Evolutionary conservation across 208 protist genomes (phyloP).

Genomic region (Perkinsela sp.): DNA sequence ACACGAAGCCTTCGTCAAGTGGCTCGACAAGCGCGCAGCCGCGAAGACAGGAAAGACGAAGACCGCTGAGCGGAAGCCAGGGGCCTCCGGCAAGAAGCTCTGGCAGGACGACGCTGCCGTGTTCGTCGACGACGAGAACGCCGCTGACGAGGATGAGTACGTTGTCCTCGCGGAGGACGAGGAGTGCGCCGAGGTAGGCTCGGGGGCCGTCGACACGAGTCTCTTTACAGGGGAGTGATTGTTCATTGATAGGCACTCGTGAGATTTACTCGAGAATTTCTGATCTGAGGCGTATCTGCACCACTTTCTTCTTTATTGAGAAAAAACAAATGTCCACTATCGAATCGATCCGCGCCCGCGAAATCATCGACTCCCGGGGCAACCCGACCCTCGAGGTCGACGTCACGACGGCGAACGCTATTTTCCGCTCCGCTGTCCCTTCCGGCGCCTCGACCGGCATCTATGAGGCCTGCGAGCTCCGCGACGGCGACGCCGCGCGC

Average conservation of each 20-base stretch:
- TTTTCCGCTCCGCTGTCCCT: slow-evolving; percentile 85
- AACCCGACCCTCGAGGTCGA: slow-evolving; percentile 82
- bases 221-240: background rate
- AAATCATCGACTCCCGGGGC: slow-evolving; percentile 58
- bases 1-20: background rate
- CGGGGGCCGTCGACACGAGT: background rate
- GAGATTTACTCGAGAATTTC: background rate
- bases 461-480: slow-evolving; percentile 86
- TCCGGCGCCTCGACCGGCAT: slow-evolving; percentile 94
- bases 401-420: slow-evolving; percentile 65
- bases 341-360: slow-evolving; percentile 43
- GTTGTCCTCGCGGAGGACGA: background rate
- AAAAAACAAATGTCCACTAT: slow-evolving; percentile 13
- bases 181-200: background rate
- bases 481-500: slow-evolving; percentile 72
- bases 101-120: background rate
- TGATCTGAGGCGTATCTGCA: too few species aligned
- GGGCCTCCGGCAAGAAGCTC: background rate
- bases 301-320: background rate
- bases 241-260: background rate
- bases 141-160: background rate
- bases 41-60: background rate
- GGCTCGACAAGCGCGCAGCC: background rate
- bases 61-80: background rate
- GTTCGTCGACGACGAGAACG: background rate